Conservation (phyloP, 192 early-diverging fungal genomes). For the Mortierella hygrophila region DNA sequence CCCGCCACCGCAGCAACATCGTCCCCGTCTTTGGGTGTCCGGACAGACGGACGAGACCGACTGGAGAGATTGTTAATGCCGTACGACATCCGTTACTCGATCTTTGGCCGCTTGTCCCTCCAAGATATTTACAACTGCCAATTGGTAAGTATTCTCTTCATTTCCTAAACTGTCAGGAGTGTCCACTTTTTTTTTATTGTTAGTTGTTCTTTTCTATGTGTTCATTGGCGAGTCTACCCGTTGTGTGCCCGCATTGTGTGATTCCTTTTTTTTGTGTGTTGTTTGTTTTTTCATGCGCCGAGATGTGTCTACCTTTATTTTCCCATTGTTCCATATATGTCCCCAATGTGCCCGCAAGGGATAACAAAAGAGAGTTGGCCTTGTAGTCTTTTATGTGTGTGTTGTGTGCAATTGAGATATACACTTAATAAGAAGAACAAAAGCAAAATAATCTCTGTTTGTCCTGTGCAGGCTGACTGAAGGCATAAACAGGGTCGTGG, state of each 20-base stretch:
- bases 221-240: not conserved
- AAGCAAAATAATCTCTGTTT: not conserved
- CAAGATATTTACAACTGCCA: slow-evolving; percentile 46
- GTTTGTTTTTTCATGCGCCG: not conserved
- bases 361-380: not conserved
- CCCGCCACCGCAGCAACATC: not conserved
- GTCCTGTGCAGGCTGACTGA: not conserved
- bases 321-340: not conserved
- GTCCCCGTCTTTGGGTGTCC: not conserved
- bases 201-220: not conserved
- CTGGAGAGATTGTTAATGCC: slow-evolving; percentile 35
- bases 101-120: slow-evolving; percentile 47
- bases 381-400: not conserved
- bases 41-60: not conserved
- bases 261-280: too few species aligned
- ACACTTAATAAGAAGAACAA: not conserved
- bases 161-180: not conserved
- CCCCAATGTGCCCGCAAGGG: not conserved
- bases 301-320: not conserved
- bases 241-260: slow-evolving; percentile 1
- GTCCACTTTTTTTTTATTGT: not conserved
- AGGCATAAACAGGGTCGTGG: slow-evolving; percentile 4
- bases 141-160: slow-evolving; percentile 28
- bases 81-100: slow-evolving; percentile 51
- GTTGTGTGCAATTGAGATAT: not conserved